A percentile compares a stretch with the other conserved stretches of the same genome.
Evolutionary conservation across 345 rosid genomes (phyloP).

Genomic region (Euphorbia lathyris): DNA sequence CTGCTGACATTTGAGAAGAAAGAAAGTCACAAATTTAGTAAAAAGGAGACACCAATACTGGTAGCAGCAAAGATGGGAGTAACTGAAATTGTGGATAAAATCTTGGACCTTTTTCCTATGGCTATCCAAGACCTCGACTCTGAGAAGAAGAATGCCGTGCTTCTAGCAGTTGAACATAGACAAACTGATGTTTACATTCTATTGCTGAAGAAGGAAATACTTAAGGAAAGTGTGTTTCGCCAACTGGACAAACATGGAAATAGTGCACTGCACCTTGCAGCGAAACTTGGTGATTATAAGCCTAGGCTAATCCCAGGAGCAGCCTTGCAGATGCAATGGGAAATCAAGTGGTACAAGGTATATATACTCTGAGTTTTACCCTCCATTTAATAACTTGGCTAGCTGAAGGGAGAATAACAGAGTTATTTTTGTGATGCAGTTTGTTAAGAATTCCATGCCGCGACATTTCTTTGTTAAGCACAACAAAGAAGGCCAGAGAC

Average conservation of each 20-base stretch:
- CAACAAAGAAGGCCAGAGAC: constrained; percentile 18
- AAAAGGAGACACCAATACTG: constrained; percentile 4
- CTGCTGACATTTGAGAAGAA: neutral
- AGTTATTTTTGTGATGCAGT: constrained; percentile 5
- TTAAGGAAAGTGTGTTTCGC: constrained; percentile 8
- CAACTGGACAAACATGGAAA: constrained; percentile 22
- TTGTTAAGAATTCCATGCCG: constrained; percentile 31
- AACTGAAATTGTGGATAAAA: constrained; percentile 4
- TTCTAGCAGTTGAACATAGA: constrained; percentile 26
- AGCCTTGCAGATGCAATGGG: constrained; percentile 34
- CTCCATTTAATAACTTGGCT: neutral
- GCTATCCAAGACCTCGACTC: constrained; percentile 3
- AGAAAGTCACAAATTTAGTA: neutral
- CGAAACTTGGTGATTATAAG: constrained; percentile 1
- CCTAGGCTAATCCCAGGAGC: constrained; percentile 24
- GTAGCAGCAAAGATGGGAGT: constrained; percentile 6
- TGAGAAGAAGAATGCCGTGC: constrained; percentile 12
- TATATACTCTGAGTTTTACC: too few relatives aligned
- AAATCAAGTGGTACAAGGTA: constrained; percentile 25
- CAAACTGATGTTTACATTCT: constrained; percentile 13
- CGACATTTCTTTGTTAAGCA: constrained; percentile 6
- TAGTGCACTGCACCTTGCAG: constrained; percentile 28
- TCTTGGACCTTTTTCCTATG: neutral
- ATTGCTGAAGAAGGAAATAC: neutral
- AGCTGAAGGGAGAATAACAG: neutral